Evolutionary conservation across 495 filamentous ascomycete genomes (phyloP).

Genomic region (Xylaria castorea): DNA sequence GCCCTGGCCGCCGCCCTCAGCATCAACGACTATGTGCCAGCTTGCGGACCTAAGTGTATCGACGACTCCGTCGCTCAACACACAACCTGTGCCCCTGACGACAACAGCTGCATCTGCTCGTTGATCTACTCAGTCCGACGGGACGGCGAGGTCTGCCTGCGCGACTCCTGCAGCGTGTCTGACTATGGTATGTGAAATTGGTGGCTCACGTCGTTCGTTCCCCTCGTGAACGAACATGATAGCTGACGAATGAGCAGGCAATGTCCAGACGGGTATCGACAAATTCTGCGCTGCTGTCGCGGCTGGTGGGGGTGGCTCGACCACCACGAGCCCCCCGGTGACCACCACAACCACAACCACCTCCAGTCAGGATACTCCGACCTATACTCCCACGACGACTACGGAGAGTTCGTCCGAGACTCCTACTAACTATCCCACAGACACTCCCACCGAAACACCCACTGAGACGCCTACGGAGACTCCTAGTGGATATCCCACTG

Average conservation of each 20-base stretch:
- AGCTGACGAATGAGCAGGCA: slow-evolving; percentile 31
- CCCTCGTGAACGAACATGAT: background rate
- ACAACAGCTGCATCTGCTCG: slow-evolving; percentile 54
- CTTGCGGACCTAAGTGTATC: slow-evolving; percentile 52
- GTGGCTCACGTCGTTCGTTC: too few species aligned
- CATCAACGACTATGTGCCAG: slow-evolving; percentile 46
- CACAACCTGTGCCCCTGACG: slow-evolving; percentile 45
- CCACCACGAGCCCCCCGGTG: slow-evolving; percentile 1
- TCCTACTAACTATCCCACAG: slow-evolving; percentile 31
- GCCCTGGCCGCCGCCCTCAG: slow-evolving; percentile 46
- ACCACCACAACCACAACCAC: slow-evolving; percentile 18
- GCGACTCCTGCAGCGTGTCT: slow-evolving; percentile 31
- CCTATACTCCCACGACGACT: slow-evolving; percentile 21
- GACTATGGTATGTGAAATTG: slow-evolving; percentile 39
- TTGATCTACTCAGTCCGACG: slow-evolving; percentile 42
- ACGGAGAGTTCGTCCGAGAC: slow-evolving; percentile 21
- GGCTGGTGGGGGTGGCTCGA: slow-evolving; percentile 10
- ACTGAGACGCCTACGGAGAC: slow-evolving; percentile 19
- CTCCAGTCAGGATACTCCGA: slow-evolving; percentile 22
- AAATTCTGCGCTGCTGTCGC: slow-evolving; percentile 37
- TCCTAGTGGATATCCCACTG: slow-evolving; percentile 17
- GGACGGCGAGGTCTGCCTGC: slow-evolving; percentile 42
- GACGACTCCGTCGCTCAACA: slow-evolving; percentile 36
- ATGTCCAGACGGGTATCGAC: slow-evolving; percentile 39
- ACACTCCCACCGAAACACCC: slow-evolving; percentile 14